Percentiles rank a stretch among this genome's conserved stretches.
Evolutionary conservation across 768 basidiomycete species (phyloP).

Genomic region (Macrolepiota fuliginosa): DNA sequence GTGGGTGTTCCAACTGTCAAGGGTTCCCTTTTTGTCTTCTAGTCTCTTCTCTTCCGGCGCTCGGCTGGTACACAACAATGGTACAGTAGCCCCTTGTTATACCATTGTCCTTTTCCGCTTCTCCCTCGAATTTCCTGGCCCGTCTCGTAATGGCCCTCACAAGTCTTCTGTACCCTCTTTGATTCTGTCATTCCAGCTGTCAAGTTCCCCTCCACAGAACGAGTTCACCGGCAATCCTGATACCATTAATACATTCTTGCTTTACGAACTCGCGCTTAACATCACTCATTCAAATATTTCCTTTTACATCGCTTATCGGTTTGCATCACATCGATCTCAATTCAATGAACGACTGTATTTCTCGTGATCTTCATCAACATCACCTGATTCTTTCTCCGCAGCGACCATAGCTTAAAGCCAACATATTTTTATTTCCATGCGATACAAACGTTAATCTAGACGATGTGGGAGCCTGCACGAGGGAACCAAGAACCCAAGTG

Average conservation of each 20-base stretch:
- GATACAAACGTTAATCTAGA: background rate
- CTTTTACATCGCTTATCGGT: background rate
- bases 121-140: background rate
- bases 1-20: background rate
- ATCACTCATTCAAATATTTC: background rate
- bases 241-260: background rate
- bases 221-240: background rate
- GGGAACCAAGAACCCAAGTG: background rate
- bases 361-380: background rate
- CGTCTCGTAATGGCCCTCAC: background rate
- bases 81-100: background rate
- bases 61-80: background rate
- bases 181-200: slow-evolving; percentile 9
- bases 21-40: background rate
- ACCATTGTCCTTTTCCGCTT: background rate
- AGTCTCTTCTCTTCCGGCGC: no score
- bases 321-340: background rate
- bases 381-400: background rate
- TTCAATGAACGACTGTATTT: background rate
- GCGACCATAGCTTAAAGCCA: background rate
- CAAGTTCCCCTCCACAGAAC: background rate
- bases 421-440: background rate
- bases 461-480: background rate
- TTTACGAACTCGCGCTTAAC: background rate
- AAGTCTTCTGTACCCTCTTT: slow-evolving; percentile 1